phyloP scores from a whole-genome alignment of 257 asterid species.

The Datura wrightii region DNA sequence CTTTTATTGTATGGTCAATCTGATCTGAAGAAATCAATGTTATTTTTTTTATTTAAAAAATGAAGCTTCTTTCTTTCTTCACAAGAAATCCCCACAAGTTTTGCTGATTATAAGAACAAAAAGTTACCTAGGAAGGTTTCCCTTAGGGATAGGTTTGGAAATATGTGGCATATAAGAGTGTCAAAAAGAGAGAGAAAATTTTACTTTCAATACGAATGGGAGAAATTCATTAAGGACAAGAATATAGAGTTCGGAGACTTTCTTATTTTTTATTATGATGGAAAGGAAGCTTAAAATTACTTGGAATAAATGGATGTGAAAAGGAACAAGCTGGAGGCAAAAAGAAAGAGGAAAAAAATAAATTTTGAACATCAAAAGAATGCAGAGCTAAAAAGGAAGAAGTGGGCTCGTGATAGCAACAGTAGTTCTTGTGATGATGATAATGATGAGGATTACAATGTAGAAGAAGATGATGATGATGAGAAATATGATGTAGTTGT shows the following conservation, averaged over 20 bases:
- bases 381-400: background rate
- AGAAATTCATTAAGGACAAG: slow-evolving; percentile 26
- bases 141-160: slow-evolving; percentile 10
- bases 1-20: no score
- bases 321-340: slow-evolving; percentile 27
- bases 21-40: no score
- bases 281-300: background rate
- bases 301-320: background rate
- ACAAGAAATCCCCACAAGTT: background rate
- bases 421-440: background rate
- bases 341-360: background rate
- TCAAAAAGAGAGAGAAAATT: background rate
- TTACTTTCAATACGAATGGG: slow-evolving; percentile 23
- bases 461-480: background rate
- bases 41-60: no score
- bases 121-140: background rate
- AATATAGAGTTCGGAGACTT: slow-evolving; percentile 7
- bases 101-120: background rate
- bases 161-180: slow-evolving; percentile 26
- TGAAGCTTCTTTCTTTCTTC: no score
- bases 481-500: background rate
- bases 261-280: background rate
- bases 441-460: no score
- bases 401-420: background rate
- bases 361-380: background rate